Percentiles rank a stretch among this genome's conserved stretches.
phyloP scores from a whole-genome alignment of 495 filamentous ascomycete species.

The Neurospora sp. region DNA sequence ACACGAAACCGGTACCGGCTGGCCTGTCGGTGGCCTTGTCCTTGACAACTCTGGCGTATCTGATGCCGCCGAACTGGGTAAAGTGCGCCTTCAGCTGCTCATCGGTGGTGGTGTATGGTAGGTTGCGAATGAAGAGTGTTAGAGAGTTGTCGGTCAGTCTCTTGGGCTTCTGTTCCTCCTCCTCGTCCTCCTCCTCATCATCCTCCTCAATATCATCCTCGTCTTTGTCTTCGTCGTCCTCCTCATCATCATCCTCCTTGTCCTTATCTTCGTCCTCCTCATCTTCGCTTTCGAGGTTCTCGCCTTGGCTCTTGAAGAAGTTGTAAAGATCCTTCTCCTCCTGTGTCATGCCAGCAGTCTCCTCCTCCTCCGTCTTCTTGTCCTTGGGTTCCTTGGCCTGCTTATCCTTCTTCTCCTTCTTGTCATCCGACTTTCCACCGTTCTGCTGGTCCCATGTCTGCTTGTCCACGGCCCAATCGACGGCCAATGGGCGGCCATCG shows the following conservation, averaged over 20 bases:
- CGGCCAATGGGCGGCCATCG: constrained; percentile 75
- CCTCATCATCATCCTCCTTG: constrained; percentile 42
- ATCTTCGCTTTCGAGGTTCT: constrained; percentile 36
- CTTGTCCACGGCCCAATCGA: constrained; percentile 96
- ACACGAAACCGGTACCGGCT: constrained; percentile 88
- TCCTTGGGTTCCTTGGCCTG: constrained; percentile 40
- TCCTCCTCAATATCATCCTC: constrained; percentile 30
- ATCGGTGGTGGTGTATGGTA: constrained; percentile 79
- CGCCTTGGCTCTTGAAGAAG: constrained; percentile 22
- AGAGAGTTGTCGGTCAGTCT: constrained; percentile 45
- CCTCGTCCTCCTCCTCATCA: constrained; percentile 31
- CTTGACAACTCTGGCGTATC: constrained; percentile 82
- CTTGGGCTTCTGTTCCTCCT: constrained; percentile 25
- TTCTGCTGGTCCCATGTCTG: constrained; percentile 63
- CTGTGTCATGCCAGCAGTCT: constrained; percentile 33
- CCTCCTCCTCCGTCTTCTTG: constrained; percentile 24
- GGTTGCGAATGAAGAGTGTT: constrained; percentile 87
- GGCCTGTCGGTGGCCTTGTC: constrained; percentile 76
- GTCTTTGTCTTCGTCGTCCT: constrained; percentile 24
- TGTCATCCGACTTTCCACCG: constrained; percentile 26
- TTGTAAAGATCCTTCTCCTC: constrained; percentile 22
- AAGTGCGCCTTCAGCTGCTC: constrained; percentile 76
- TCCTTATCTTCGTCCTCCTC: constrained; percentile 34
- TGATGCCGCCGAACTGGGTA: constrained; percentile 64
- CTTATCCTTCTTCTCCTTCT: constrained; percentile 22